phyloP scores from a whole-genome alignment of 306 rosid genomes.

The Sicyos baderoa region DNA sequence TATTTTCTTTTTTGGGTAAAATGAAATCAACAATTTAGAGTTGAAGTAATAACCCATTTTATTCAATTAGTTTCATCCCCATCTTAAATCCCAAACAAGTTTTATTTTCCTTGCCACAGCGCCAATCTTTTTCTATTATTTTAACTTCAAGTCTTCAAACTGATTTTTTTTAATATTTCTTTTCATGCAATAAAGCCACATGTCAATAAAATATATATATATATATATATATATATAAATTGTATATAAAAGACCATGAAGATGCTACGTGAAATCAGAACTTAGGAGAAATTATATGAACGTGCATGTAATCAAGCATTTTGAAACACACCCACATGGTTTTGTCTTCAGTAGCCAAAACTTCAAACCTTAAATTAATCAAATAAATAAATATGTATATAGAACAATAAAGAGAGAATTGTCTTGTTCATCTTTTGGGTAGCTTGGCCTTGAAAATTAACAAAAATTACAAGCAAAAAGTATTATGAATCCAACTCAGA shows the following conservation, averaged over 20 bases:
- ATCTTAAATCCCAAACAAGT: not conserved
- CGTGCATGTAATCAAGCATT: not conserved
- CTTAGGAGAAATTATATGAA: not conserved
- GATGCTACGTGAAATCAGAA: not conserved
- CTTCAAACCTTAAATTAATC: not conserved
- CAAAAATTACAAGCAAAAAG: constrained; percentile 2
- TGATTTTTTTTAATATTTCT: not conserved
- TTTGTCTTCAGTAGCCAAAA: not conserved
- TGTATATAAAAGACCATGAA: no score
- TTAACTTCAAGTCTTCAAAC: not conserved
- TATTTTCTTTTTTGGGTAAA: no score
- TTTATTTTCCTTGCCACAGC: not conserved
- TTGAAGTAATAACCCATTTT: no score
- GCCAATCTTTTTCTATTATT: not conserved
- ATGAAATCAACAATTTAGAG: no score
- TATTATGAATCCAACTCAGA: not conserved
- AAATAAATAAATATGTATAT: not conserved
- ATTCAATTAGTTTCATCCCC: not conserved
- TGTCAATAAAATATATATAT: no score
- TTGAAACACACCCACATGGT: no score
- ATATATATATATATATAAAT: no score
- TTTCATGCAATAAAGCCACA: not conserved
- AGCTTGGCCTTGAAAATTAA: not conserved
- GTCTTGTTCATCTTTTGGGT: not conserved
- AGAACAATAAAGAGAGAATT: no score